Base-by-base conservation (phyloP, 441 rosid species). In the Erysimum cheiri region DNA sequence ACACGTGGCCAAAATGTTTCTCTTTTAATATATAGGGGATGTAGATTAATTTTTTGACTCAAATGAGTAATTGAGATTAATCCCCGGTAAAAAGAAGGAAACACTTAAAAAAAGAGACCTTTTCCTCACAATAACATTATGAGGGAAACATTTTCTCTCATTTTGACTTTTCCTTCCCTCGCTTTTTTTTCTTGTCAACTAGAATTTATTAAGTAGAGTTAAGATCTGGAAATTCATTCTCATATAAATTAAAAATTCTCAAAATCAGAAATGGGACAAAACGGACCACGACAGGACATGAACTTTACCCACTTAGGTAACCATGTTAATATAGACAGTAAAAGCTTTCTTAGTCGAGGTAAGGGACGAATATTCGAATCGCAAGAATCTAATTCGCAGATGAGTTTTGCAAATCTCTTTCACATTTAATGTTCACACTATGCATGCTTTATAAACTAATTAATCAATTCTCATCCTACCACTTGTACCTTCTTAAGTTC, bases 401-500 rank as follows among this genome's bases (percentile, higher is more conserved):
- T 41, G 4, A 7, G 52, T 49, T 50, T 62, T 36, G 3, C 53
- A 36, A 57, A 56, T 58, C 66, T 55, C 66, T 56, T 17, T 72
- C 77, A 22, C 55, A 66, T 73, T 49, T 31, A 58, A 14, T n/a
- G 24, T 15, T 29, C 19, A 47, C 64, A 47, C 64, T 46, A 13
- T 47, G 39, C 13, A 22, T 22, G 24, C 26, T 72, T 13, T 1
- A 9, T 47, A 12, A 54, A 15, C 58, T 35, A 37, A 29, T 57
- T 35, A 37, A 29, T 57, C 19, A 37, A 57, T 39, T 33, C 19
- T 64, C 49, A 57, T 10, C 40, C 59, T 56, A 48, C 56, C 14
- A 15, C 43, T 24, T 48, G 66, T 47, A 47, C 65, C 39, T 33
- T 39, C 35, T 61, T n/a, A 37, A 37, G 41, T 13, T 13, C 15